These are phyloP conservation scores for Parsonsia alboflavescens DNA, from an alignment of 257 asterid species.

Conservation along the genomic window DNA sequence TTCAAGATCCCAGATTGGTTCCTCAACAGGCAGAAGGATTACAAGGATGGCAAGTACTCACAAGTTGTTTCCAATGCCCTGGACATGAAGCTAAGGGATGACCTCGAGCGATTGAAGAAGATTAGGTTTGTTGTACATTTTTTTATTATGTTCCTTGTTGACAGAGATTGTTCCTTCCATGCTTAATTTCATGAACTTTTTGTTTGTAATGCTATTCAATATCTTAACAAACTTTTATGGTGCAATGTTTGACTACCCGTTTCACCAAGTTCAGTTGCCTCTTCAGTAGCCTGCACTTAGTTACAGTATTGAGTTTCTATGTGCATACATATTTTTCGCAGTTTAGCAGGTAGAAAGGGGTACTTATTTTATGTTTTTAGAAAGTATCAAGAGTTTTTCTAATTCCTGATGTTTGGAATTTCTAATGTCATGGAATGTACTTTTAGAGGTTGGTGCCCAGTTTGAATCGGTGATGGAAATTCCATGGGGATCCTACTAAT, in stretches of 20 bases:
- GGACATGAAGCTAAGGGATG: conserved; percentile 57
- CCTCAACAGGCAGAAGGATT: conserved; percentile 49
- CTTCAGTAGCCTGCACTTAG: not conserved
- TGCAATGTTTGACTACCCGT: not conserved
- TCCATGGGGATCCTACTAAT: not conserved
- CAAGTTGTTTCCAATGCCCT: conserved; percentile 47
- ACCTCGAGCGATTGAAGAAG: conserved; percentile 39
- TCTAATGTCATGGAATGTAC: not conserved
- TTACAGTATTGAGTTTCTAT: not conserved
- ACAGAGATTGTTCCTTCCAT: not conserved
- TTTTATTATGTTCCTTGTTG: not conserved
- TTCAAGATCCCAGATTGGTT: conserved; percentile 54
- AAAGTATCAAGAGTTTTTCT: not conserved
- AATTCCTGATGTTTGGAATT: not conserved
- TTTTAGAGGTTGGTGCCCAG: no score
- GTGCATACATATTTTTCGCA: not conserved
- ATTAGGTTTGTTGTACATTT: conserved; percentile 22
- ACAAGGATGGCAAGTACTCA: conserved; percentile 45
- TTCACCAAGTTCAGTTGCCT: not conserved
- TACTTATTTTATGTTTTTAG: not conserved
- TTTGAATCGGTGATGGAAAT: not conserved
- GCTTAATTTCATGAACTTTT: not conserved
- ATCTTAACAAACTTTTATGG: not conserved
- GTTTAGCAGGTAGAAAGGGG: not conserved
- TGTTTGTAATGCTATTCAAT: not conserved